Evolutionary conservation across 1,284 basidiomycete genomes (phyloP).

Genomic region (Cutaneotrichosporon sp.): DNA sequence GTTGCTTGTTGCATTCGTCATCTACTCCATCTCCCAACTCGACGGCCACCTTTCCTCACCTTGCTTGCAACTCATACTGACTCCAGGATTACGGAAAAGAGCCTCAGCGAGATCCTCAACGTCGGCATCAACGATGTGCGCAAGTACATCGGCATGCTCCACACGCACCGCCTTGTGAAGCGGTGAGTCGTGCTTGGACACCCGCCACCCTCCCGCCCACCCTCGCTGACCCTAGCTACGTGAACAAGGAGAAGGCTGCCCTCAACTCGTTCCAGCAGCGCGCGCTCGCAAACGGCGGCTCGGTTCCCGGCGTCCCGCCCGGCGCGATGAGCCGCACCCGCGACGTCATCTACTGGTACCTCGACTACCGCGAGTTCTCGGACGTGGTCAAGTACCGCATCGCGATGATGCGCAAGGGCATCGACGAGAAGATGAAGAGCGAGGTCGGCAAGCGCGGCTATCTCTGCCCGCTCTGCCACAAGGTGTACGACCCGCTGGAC

Average conservation of each 20-base stretch:
- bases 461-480: constrained; percentile 85
- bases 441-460: constrained; percentile 96
- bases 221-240: constrained; percentile 32
- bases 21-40: too few relatives aligned
- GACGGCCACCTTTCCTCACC: too few relatives aligned
- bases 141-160: constrained; percentile 83
- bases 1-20: not conserved
- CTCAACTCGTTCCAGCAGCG: constrained; percentile 36
- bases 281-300: constrained; percentile 11
- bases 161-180: constrained; percentile 79
- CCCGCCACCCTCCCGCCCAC: not conserved
- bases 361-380: constrained; percentile 92
- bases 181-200: constrained; percentile 64
- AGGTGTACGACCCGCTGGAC: constrained; percentile 82
- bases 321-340: constrained; percentile 12
- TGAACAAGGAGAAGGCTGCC: constrained; percentile 50
- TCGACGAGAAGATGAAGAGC: constrained; percentile 79
- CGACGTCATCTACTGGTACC: constrained; percentile 82
- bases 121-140: constrained; percentile 90
- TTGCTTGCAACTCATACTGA: too few relatives aligned
- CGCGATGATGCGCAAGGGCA: constrained; percentile 86
- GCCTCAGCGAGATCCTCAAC: constrained; percentile 82
- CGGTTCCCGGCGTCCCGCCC: constrained; percentile 13
- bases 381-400: constrained; percentile 98
- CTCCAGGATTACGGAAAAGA: constrained; percentile 49